These are phyloP conservation scores for Annona cherimola DNA, from an alignment of 164 flowering plant species.

Conservation along the genomic window DNA sequence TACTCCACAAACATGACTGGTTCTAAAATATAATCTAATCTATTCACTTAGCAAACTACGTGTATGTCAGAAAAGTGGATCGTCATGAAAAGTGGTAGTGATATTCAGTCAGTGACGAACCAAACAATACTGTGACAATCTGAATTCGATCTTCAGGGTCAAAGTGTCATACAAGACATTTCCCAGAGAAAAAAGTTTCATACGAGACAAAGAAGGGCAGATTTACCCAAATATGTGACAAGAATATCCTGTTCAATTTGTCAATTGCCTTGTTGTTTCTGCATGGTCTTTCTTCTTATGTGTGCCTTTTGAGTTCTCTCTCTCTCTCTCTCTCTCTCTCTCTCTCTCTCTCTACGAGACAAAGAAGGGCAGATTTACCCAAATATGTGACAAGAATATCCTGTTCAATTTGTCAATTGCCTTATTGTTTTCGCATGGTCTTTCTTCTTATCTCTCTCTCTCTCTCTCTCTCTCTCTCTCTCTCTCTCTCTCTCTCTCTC, in stretches of 20 bases:
- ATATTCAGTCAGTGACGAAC: background rate
- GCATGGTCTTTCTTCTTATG: too few species aligned
- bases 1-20: background rate
- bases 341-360: background rate
- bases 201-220: background rate
- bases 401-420: background rate
- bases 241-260: background rate
- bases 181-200: too few species aligned
- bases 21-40: background rate
- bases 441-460: background rate
- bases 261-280: too few species aligned
- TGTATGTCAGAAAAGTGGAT: background rate
- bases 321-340: constrained; percentile 2
- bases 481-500: background rate
- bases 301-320: too few species aligned
- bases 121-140: background rate
- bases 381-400: background rate
- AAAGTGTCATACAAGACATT: too few species aligned
- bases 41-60: background rate
- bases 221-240: background rate
- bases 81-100: too few species aligned
- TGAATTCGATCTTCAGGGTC: background rate
- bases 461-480: background rate
- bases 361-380: background rate
- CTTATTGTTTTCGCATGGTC: background rate